phyloP scores from a whole-genome alignment of 2,329 filamentous ascomycete genomes.

The Sporothrix curviconia region DNA sequence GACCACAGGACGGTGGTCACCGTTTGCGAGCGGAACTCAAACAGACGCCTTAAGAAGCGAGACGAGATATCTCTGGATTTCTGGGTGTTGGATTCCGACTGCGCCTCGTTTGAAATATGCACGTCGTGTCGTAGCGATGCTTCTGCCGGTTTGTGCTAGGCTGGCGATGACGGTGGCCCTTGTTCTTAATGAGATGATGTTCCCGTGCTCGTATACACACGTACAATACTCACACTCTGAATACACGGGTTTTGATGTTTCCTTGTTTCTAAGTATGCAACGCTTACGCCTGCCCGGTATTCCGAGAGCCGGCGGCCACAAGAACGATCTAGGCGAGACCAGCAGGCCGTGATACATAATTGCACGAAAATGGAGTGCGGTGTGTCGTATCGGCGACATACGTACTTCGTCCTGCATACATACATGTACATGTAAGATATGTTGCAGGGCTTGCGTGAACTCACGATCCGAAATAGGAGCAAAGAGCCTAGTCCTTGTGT shows the following conservation, averaged over 20 bases:
- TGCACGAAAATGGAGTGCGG: neutral
- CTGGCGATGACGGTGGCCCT: neutral
- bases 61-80: too few relatives aligned
- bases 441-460: neutral
- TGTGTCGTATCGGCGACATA: neutral
- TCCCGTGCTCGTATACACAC: neutral
- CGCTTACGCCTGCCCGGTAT: neutral
- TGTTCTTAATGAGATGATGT: neutral
- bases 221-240: neutral
- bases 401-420: too few relatives aligned
- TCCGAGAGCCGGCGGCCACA: neutral
- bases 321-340: neutral
- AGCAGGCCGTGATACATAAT: neutral
- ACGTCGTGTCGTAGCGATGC: neutral
- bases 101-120: constrained; percentile 10
- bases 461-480: neutral
- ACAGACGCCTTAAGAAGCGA: neutral
- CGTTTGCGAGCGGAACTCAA: neutral
- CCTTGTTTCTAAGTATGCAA: neutral
- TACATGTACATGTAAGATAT: neutral
- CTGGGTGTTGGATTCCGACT: neutral
- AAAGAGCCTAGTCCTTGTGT: neutral
- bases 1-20: neutral
- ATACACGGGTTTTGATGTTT: neutral
- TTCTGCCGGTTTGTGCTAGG: neutral